Evolutionary conservation across 2,329 filamentous ascomycete genomes (phyloP).

Genomic region (Magnaporthiopsis incrustans): DNA sequence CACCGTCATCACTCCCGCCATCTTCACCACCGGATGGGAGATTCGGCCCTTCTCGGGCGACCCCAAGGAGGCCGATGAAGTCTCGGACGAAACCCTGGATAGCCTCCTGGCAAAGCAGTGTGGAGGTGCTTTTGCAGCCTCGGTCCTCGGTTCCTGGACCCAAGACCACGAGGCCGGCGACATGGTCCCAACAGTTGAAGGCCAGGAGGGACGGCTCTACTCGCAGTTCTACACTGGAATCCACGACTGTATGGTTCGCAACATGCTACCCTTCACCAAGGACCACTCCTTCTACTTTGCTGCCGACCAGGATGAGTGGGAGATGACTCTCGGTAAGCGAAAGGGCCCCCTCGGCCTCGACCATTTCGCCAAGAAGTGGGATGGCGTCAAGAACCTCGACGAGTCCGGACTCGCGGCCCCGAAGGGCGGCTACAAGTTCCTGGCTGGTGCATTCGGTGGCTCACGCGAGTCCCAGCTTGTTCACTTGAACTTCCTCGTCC

Average conservation of each 20-base stretch:
- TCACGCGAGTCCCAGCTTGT: background rate
- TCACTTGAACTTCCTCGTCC: slow-evolving; percentile 3
- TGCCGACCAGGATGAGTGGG: slow-evolving; percentile 1
- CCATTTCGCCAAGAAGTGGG: slow-evolving; percentile 5
- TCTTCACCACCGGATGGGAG: slow-evolving; percentile 5
- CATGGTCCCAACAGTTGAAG: background rate
- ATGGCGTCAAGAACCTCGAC: background rate
- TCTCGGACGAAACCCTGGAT: background rate
- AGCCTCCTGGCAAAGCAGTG: slow-evolving; percentile 2
- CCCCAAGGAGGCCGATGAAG: background rate
- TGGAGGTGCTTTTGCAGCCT: slow-evolving; percentile 3
- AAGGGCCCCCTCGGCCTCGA: slow-evolving; percentile 2
- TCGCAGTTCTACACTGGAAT: background rate
- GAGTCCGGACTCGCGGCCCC: background rate
- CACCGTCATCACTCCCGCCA: slow-evolving; percentile 2
- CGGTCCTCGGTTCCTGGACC: background rate
- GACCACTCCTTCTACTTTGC: background rate
- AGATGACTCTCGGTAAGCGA: background rate
- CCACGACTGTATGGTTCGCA: slow-evolving; percentile 1
- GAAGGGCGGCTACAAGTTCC: background rate
- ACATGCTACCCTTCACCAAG: background rate
- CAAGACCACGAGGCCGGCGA: background rate
- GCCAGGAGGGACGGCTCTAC: background rate
- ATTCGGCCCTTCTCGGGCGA: background rate
- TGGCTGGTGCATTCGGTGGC: slow-evolving; percentile 5